Conservation (phyloP, 2,329 filamentous ascomycete genomes). For the Helminthosporium solani region DNA sequence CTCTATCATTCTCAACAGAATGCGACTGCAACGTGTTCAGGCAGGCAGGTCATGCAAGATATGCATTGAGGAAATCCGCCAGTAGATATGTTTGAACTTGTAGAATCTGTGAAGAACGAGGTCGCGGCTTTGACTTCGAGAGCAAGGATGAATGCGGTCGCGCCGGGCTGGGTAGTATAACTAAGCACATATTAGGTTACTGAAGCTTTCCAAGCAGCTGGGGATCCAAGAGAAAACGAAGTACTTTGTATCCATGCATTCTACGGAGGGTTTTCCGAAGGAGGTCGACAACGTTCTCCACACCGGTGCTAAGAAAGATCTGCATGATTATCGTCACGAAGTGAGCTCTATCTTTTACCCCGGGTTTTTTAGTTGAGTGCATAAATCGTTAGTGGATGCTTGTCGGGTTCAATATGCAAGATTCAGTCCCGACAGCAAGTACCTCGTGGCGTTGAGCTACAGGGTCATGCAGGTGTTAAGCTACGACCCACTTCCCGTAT, state of each 20-base stretch:
- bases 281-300: constrained; percentile 54
- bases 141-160: constrained; percentile 56
- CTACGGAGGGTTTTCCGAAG: constrained; percentile 57
- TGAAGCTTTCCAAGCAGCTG: constrained; percentile 56
- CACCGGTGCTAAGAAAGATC: constrained; percentile 55
- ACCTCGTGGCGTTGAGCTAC: too few species aligned
- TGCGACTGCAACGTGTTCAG: constrained; percentile 55
- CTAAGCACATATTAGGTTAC: constrained; percentile 39
- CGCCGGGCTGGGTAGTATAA: constrained; percentile 47
- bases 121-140: constrained; percentile 53
- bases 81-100: constrained; percentile 55
- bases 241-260: constrained; percentile 63
- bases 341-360: too few species aligned
- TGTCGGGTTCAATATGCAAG: too few species aligned
- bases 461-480: too few species aligned
- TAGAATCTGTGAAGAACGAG: constrained; percentile 57
- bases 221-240: constrained; percentile 55
- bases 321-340: constrained; percentile 55
- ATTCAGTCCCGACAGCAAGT: too few species aligned
- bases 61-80: constrained; percentile 51
- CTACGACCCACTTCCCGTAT: too few species aligned
- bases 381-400: too few species aligned
- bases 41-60: constrained; percentile 53
- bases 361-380: too few species aligned
- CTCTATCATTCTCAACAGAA: constrained; percentile 55